phyloP scores from a whole-genome alignment of 306 rosid genomes.

The Medicago arabica region DNA sequence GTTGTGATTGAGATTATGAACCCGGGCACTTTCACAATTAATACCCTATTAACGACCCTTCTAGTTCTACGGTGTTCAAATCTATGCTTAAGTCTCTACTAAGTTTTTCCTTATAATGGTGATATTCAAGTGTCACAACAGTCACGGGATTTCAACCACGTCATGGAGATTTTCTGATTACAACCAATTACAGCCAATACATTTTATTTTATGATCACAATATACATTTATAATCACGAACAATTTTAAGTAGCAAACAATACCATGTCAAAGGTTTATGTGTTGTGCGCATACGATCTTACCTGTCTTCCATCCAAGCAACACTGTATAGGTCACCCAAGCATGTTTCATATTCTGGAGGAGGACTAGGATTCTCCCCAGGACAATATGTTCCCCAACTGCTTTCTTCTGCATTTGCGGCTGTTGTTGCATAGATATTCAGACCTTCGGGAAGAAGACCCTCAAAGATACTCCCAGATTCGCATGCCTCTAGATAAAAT shows the following conservation, averaged over 20 bases:
- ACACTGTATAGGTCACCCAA: constrained; percentile 90
- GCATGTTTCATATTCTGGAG: constrained; percentile 85
- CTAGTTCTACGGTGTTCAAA: too few species aligned
- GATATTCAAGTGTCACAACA: constrained; percentile 31
- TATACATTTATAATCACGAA: constrained; percentile 23
- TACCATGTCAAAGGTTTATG: constrained; percentile 35
- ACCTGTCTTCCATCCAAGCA: constrained; percentile 99
- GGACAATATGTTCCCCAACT: constrained; percentile 98
- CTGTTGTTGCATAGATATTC: constrained; percentile 89
- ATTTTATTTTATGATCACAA: constrained; percentile 26
- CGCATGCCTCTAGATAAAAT: constrained; percentile 96
- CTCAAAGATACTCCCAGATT: constrained; percentile 94
- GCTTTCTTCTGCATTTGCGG: constrained; percentile 87
- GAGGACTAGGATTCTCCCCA: constrained; percentile 84
- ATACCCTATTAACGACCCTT: too few species aligned
- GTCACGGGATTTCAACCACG: constrained; percentile 9
- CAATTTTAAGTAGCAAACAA: constrained; percentile 39
- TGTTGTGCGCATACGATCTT: constrained; percentile 7
- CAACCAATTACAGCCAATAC: background rate
- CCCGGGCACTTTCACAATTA: too few species aligned
- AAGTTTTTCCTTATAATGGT: background rate
- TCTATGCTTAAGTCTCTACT: too few species aligned
- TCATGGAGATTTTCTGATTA: background rate
- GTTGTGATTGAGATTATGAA: too few species aligned
- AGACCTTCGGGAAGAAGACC: constrained; percentile 86